These are phyloP conservation scores for Solioccasus polychromus DNA, from an alignment of 768 basidiomycete species.

Conservation along the genomic window DNA sequence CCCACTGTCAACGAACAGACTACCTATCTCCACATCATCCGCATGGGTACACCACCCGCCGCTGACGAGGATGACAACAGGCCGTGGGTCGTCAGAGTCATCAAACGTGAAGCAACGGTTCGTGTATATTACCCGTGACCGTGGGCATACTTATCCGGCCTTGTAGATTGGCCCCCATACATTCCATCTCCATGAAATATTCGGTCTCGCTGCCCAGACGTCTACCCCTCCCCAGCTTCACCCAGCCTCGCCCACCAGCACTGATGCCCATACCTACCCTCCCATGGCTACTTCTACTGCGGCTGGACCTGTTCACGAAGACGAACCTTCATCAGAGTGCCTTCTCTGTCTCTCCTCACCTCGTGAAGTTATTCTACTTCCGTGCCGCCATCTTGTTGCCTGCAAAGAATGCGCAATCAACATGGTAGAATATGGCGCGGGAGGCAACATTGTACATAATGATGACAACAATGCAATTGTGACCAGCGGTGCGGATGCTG, in stretches of 20 bases:
- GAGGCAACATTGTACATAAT: constrained; percentile 74
- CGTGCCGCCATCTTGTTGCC: constrained; percentile 91
- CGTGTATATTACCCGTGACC: constrained; percentile 16
- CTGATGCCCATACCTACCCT: constrained; percentile 46
- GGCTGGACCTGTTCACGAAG: constrained; percentile 40
- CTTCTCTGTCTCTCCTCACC: constrained; percentile 86
- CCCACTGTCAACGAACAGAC: constrained; percentile 78
- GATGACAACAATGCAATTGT: constrained; percentile 36
- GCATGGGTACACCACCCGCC: constrained; percentile 50
- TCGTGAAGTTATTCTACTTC: constrained; percentile 88
- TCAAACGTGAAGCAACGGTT: constrained; percentile 86
- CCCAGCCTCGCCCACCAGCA: constrained; percentile 35
- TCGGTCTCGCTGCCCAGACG: constrained; percentile 71
- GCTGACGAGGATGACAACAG: constrained; percentile 55
- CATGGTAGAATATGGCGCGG: constrained; percentile 97
- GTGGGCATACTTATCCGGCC: not conserved
- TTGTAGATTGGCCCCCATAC: constrained; percentile 86
- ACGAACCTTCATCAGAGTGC: constrained; percentile 83
- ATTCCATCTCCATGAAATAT: constrained; percentile 95
- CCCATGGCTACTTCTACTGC: constrained; percentile 31
- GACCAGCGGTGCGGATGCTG: constrained; percentile 20
- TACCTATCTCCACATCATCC: constrained; percentile 83
- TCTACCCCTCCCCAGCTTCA: constrained; percentile 35
- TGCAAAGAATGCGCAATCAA: constrained; percentile 95
- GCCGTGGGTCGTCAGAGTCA: constrained; percentile 90